Conservation (phyloP, 2,329 filamentous ascomycete genomes). For the Venturia nashicola region DNA sequence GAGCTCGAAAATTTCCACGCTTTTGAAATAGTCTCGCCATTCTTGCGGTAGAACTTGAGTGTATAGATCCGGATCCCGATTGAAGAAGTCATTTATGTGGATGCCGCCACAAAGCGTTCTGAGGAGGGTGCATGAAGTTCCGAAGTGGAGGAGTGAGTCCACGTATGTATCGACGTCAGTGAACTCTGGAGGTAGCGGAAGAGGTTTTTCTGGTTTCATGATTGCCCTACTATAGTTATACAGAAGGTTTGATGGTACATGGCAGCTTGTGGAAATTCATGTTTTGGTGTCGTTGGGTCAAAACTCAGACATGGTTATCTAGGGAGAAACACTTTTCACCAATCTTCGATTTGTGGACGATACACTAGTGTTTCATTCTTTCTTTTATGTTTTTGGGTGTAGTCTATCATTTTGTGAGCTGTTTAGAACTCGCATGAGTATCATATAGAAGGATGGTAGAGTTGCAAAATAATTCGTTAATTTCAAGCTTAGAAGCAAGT, state of each 20-base stretch:
- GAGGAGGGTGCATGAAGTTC: conserved; percentile 61
- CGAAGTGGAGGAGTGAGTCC: conserved; percentile 63
- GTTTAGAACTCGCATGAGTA: too few relatives aligned
- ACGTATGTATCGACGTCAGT: conserved; percentile 63
- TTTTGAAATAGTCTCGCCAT: conserved; percentile 70
- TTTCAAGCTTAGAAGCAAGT: too few relatives aligned
- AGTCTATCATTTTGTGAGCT: too few relatives aligned
- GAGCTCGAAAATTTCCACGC: conserved; percentile 59
- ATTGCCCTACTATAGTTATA: not conserved
- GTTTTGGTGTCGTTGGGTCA: not conserved
- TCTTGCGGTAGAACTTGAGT: conserved; percentile 60
- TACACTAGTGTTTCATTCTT: not conserved
- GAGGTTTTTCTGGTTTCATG: conserved; percentile 21
- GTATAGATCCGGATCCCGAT: conserved; percentile 71
- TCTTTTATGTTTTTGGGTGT: too few relatives aligned
- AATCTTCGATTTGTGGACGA: not conserved
- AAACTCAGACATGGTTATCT: not conserved
- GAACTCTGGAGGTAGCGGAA: conserved; percentile 64
- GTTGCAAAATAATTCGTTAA: too few relatives aligned
- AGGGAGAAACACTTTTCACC: too few relatives aligned
- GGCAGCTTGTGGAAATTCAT: not conserved
- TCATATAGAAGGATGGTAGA: too few relatives aligned
- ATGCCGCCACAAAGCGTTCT: conserved; percentile 92
- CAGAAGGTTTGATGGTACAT: not conserved
- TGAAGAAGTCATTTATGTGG: conserved; percentile 94